phyloP scores from a whole-genome alignment of 2,329 filamentous ascomycete genomes.

The Penicillium sp. region DNA sequence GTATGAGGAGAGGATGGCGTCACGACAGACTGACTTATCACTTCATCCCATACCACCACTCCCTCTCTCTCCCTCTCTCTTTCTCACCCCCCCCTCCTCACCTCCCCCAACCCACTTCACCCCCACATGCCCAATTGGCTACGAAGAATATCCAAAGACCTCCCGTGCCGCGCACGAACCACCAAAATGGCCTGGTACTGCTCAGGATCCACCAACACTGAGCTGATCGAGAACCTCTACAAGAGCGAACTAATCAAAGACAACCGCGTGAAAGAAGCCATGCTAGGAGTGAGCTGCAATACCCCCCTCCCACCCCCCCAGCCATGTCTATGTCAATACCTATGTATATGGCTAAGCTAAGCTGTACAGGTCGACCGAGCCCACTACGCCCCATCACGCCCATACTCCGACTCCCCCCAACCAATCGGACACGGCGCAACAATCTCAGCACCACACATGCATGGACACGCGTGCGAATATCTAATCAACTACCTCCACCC shows the following conservation, averaged over 20 bases:
- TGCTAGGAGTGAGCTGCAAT: slow-evolving; percentile 63
- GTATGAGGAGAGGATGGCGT: slow-evolving; percentile 19
- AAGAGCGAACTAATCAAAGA: slow-evolving; percentile 73
- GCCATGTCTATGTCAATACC: neutral
- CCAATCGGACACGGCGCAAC: slow-evolving; percentile 69
- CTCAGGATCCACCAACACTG: slow-evolving; percentile 73
- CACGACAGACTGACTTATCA: no score
- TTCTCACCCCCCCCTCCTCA: neutral
- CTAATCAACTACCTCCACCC: slow-evolving; percentile 63
- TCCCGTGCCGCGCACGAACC: neutral
- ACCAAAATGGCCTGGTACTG: slow-evolving; percentile 84
- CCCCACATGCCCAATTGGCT: slow-evolving; percentile 16
- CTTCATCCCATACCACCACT: no score
- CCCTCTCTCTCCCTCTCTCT: neutral
- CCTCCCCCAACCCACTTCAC: neutral
- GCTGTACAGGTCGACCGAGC: slow-evolving; percentile 75
- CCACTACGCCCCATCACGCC: slow-evolving; percentile 72
- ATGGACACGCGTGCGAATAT: slow-evolving; percentile 67
- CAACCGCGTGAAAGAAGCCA: slow-evolving; percentile 74
- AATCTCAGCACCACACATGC: slow-evolving; percentile 76
- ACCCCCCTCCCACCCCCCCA: neutral
- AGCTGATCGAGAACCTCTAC: slow-evolving; percentile 78
- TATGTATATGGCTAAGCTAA: neutral
- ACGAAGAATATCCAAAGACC: neutral
- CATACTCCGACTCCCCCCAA: slow-evolving; percentile 77